Evolutionary conservation across 2,329 filamentous ascomycete genomes (phyloP).

Genomic region (Pyrenochaeta sp.): DNA sequence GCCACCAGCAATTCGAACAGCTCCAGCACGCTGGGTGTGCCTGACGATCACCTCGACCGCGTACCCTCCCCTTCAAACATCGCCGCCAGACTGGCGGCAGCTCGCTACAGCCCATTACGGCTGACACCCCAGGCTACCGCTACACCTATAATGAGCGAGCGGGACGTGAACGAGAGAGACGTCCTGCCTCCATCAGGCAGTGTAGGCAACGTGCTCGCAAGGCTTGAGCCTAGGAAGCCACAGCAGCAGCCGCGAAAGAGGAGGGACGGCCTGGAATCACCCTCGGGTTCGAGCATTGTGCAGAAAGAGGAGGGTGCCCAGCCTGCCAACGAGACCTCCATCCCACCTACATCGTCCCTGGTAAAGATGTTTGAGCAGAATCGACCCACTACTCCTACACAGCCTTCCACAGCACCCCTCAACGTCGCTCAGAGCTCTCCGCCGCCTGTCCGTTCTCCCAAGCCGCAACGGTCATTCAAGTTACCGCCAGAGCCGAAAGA

Average conservation of each 20-base stretch:
- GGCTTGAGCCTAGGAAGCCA: conserved; percentile 35
- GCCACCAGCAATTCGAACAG: conserved; percentile 37
- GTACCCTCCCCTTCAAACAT: conserved; percentile 67
- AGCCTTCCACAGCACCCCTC: conserved; percentile 21
- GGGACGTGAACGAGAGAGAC: conserved; percentile 36
- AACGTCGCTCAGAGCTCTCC: conserved; percentile 31
- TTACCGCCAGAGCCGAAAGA: conserved; percentile 39
- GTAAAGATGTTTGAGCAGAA: conserved; percentile 74
- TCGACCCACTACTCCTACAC: conserved; percentile 29
- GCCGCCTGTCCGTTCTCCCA: conserved; percentile 52
- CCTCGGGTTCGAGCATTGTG: conserved; percentile 16
- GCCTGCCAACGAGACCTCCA: conserved; percentile 64
- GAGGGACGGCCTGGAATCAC: conserved; percentile 25
- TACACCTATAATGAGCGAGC: conserved; percentile 27
- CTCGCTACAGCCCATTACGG: conserved; percentile 62
- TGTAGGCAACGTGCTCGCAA: conserved; percentile 43
- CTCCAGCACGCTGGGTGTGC: conserved; percentile 42
- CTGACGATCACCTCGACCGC: conserved; percentile 36
- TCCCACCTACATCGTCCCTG: conserved; percentile 69
- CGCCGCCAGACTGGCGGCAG: conserved; percentile 69
- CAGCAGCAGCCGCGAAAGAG: conserved; percentile 22
- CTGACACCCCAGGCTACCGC: conserved; percentile 24
- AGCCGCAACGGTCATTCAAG: conserved; percentile 48
- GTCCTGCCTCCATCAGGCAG: conserved; percentile 43
- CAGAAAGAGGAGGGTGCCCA: conserved; percentile 27